These are phyloP conservation scores for Mortierella sp. DNA, from an alignment of 371 early-diverging fungal genomes.

Conservation along the genomic window DNA sequence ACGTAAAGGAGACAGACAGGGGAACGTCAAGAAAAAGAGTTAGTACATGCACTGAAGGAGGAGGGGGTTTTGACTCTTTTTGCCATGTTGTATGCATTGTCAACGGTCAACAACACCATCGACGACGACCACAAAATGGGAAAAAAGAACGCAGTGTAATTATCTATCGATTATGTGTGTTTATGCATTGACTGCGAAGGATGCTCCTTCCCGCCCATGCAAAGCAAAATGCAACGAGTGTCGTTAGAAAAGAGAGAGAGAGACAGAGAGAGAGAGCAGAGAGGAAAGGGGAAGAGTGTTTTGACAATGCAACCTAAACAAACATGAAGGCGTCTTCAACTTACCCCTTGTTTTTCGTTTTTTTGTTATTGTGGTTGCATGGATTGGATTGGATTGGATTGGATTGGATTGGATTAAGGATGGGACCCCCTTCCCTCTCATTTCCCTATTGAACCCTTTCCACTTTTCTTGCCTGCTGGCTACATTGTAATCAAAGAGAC, in stretches of 20 bases:
- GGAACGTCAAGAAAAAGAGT: no score
- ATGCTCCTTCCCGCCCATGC: conserved; percentile 4
- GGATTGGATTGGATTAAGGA: no score
- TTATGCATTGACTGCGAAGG: background rate
- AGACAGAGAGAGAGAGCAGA: no score
- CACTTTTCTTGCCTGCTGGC: background rate
- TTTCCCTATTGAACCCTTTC: background rate
- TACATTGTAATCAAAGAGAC: background rate
- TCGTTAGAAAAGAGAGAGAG: background rate
- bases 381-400: conserved; percentile 10
- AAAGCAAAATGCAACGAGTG: background rate
- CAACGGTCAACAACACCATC: no score
- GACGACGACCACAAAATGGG: no score
- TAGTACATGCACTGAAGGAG: no score
- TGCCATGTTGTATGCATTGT: no score
- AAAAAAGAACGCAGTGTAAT: no score
- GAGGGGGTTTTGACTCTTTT: no score
- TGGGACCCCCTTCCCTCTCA: conserved; percentile 1
- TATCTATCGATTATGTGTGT: background rate
- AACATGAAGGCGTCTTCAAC: background rate
- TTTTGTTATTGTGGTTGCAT: background rate
- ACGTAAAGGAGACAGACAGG: no score
- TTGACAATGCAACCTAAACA: no score
- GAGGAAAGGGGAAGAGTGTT: no score
- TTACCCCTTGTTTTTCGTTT: background rate